Base-by-base conservation (phyloP, 352 stramenopile genomes). In the Globisporangium cylindrosporum region DNA sequence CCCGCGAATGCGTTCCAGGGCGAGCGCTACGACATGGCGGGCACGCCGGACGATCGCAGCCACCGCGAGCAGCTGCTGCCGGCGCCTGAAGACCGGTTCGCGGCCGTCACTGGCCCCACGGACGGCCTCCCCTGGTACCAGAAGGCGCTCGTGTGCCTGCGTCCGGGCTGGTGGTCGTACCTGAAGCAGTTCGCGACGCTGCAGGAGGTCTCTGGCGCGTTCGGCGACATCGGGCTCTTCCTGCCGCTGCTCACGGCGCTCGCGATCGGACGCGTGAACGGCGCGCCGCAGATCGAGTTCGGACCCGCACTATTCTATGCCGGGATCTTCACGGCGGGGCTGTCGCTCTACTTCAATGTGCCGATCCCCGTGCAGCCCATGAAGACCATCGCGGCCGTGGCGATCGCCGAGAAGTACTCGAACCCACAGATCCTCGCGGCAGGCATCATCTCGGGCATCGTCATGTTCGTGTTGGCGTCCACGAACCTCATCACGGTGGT, bases 311-410 rank as follows among this genome's bases (percentile, higher is more conserved):
- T 98, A n/a, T 98, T 98, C 72, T 98, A 91, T 71, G 87, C 92
- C 1, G 95, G 95, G 0, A 63, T 97, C 10, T 94, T 90, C 66
- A 98, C 97, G 34, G 72, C 96, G 0, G 69, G 93, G 1, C 88
- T 95, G 14, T 91, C 92, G 29, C 80, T 86, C 29, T 75, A 89
- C 54, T 98, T 96, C 80, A 93, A 97, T 68, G 73, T 98, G 36
- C 95, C 95, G 53, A 98, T 98, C 76, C 92, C 90, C n/a, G 89
- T 98, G 24, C 95, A 98, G 73, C 95, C 95, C 15, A 98, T 98
- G 95, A 98, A 98, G 77, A 94, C 89, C 18, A 97, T 98, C 62
- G 78, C 92, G 4, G 91, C 93, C 10, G 89, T 97, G 24, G 95
- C 91, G 14, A 89, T 98, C 51, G 78, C 88, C 24, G 88, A 95